Evolutionary conservation across 73 alveolate genomes (phyloP).

Genomic region (Durusdinium trenchii): DNA sequence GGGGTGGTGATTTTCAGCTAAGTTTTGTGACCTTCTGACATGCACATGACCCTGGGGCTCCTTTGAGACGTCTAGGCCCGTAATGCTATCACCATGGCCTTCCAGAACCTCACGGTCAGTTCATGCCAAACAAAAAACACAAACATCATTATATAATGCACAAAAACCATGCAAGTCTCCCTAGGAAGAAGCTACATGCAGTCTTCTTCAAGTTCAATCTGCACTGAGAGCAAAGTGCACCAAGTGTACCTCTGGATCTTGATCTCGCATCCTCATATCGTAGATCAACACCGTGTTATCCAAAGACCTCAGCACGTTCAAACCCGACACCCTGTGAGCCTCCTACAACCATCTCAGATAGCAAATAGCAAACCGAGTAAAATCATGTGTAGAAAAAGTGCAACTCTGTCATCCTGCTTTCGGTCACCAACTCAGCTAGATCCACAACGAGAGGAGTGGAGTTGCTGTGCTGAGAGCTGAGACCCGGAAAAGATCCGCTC

Average conservation of each 20-base stretch:
- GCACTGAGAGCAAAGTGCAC: neutral
- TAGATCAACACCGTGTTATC: constrained; percentile 98
- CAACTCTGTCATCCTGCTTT: no score
- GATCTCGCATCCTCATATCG: constrained; percentile 94
- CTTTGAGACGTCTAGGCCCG: constrained; percentile 97
- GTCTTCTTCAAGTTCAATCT: neutral
- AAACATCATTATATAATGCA: no score
- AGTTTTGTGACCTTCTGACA: neutral
- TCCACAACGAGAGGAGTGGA: no score
- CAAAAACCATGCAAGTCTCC: no score
- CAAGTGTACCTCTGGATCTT: constrained; percentile 52
- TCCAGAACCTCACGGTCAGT: constrained; percentile 64
- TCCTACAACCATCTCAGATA: no score
- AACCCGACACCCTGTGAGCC: no score
- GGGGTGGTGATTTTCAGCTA: no score
- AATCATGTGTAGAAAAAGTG: no score
- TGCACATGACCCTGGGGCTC: neutral
- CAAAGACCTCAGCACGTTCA: constrained; percentile 96
- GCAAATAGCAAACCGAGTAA: no score
- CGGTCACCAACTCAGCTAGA: no score
- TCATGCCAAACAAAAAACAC: no score
- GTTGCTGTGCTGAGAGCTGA: neutral
- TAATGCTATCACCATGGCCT: constrained; percentile 98
- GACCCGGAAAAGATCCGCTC: constrained; percentile 98
- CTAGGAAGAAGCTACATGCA: no score